These are phyloP conservation scores for Senna tora DNA, from an alignment of 306 rosid genomes.

Conservation along the genomic window DNA sequence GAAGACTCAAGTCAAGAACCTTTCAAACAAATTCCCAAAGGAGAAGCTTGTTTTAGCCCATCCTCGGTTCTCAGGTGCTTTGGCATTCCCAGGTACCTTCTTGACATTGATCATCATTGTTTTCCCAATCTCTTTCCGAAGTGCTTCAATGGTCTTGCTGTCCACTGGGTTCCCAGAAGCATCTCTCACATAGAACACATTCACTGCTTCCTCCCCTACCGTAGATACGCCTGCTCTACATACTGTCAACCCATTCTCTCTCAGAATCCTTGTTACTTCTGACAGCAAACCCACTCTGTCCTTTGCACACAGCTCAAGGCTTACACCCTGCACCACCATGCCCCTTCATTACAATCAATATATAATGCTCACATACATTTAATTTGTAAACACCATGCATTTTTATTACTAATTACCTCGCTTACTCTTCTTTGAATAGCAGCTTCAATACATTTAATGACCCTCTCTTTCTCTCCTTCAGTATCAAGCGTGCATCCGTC, in stretches of 20 bases:
- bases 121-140: constrained; percentile 72
- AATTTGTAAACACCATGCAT: no score
- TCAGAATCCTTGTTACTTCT: constrained; percentile 77
- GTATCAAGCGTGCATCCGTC: constrained; percentile 93
- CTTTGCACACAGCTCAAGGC: constrained; percentile 81
- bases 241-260: constrained; percentile 80
- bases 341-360: no score
- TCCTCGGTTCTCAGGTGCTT: constrained; percentile 63
- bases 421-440: constrained; percentile 89
- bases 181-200: constrained; percentile 80
- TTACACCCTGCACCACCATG: constrained; percentile 86
- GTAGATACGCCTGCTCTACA: constrained; percentile 81
- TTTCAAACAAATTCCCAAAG: constrained; percentile 81
- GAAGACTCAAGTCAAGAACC: constrained; percentile 46
- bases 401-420: no score
- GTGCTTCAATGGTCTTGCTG: constrained; percentile 57
- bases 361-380: no score
- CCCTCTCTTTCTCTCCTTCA: constrained; percentile 87
- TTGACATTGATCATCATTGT: constrained; percentile 73
- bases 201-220: constrained; percentile 73
- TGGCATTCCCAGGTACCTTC: constrained; percentile 61
- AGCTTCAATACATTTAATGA: constrained; percentile 85
- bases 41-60: constrained; percentile 86
- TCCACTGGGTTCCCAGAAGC: constrained; percentile 79
- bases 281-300: constrained; percentile 79